phyloP scores from a whole-genome alignment of 495 filamentous ascomycete species.

The Xylaria flabelliformis region DNA sequence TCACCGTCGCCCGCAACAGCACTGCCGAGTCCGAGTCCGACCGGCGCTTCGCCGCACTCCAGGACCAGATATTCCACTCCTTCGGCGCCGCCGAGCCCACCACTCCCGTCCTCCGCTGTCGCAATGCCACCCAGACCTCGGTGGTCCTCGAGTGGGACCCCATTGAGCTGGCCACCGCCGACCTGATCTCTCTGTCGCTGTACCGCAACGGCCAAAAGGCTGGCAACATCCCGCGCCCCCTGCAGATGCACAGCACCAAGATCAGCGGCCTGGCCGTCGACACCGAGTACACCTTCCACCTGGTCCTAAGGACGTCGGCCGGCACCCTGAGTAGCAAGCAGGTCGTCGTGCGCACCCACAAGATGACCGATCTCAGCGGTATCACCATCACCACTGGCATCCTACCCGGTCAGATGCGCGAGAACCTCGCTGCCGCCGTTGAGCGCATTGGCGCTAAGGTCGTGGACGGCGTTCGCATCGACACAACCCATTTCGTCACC shows the following conservation, averaged over 20 bases:
- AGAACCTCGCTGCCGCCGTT: slow-evolving; percentile 74
- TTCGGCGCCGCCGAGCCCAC: slow-evolving; percentile 84
- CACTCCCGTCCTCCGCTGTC: slow-evolving; percentile 81
- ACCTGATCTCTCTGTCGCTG: slow-evolving; percentile 83
- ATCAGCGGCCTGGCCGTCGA: slow-evolving; percentile 96
- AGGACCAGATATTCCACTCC: slow-evolving; percentile 82
- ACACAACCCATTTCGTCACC: slow-evolving; percentile 98
- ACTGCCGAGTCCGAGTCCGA: slow-evolving; percentile 75
- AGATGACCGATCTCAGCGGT: slow-evolving; percentile 97
- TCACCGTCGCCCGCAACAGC: slow-evolving; percentile 89
- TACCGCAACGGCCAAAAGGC: slow-evolving; percentile 97
- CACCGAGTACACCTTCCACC: slow-evolving; percentile 93
- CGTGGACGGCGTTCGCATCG: slow-evolving; percentile 89
- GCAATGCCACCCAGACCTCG: slow-evolving; percentile 95
- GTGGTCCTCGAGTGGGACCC: slow-evolving; percentile 98
- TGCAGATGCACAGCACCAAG: slow-evolving; percentile 89
- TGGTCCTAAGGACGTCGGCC: slow-evolving; percentile 89
- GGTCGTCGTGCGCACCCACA: slow-evolving; percentile 87
- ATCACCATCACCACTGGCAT: slow-evolving; percentile 95
- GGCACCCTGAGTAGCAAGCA: slow-evolving; percentile 85
- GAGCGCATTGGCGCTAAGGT: slow-evolving; percentile 92
- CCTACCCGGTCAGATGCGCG: slow-evolving; percentile 74
- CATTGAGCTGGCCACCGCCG: slow-evolving; percentile 89
- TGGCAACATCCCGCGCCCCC: slow-evolving; percentile 86
- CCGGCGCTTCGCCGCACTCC: slow-evolving; percentile 77